Percentiles rank a stretch among this genome's conserved stretches.
phyloP scores from a whole-genome alignment of 2,329 filamentous ascomycete genomes.

The Nothophaeocryptopus gaeumannii region DNA sequence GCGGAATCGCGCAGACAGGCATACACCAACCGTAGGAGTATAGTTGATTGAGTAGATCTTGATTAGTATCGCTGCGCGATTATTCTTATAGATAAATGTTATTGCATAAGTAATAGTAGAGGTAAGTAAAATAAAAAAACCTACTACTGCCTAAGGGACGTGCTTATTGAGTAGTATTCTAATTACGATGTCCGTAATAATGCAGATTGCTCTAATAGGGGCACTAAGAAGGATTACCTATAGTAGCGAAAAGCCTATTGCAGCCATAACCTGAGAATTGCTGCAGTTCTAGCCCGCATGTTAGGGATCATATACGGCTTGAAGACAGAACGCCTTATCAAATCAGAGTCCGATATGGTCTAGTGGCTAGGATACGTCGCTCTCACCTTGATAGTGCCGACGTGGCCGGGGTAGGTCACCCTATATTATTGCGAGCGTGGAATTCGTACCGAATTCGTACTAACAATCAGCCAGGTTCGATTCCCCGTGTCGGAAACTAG shows the following conservation, averaged over 20 bases:
- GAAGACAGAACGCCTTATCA: background rate
- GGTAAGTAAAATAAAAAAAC: background rate
- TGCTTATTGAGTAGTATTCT: background rate
- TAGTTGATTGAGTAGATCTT: constrained; percentile 35
- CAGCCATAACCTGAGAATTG: constrained; percentile 2
- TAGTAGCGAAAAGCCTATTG: constrained; percentile 1
- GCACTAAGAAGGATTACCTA: constrained; percentile 1
- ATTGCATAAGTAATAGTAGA: background rate
- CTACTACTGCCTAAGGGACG: background rate
- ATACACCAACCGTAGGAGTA: no score
- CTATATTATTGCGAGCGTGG: no score
- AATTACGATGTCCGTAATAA: background rate
- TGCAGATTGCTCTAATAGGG: background rate
- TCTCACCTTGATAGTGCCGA: constrained; percentile 8
- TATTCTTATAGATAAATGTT: background rate
- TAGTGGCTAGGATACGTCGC: constrained; percentile 14
- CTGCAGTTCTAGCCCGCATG: no score
- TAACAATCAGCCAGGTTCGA: constrained; percentile 4
- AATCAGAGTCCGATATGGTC: constrained; percentile 4
- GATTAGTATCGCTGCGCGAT: constrained; percentile 18
- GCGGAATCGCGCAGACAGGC: no score
- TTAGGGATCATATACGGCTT: no score
- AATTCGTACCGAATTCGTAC: background rate
- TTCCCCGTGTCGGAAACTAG: constrained; percentile 15
- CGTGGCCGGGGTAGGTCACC: constrained; percentile 1